Percentiles rank a stretch among this genome's conserved stretches.
Conservation (phyloP, 169 alveolate genomes). For the Plasmodium yoelii region DNA sequence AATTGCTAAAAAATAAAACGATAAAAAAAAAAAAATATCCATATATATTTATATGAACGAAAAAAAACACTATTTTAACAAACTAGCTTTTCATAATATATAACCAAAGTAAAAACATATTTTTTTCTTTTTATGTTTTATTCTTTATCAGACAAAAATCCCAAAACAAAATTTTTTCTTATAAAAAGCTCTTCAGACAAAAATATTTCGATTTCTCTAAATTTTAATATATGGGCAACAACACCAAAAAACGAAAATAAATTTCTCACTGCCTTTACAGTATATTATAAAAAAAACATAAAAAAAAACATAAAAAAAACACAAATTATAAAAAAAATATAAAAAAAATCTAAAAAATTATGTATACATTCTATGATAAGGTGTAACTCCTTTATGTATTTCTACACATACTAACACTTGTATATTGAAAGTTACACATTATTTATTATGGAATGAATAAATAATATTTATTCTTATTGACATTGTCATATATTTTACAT, state of each 20-base stretch:
- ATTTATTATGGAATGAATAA: too few species aligned
- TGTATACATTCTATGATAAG: background rate
- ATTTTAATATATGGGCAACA: constrained; percentile 84
- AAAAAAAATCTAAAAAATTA: too few species aligned
- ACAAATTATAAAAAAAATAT: background rate
- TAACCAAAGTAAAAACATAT: background rate
- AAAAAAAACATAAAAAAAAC: constrained; percentile 14
- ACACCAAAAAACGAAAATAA: constrained; percentile 80
- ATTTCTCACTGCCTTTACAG: constrained; percentile 70
- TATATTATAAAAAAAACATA: constrained; percentile 7
- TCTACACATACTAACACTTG: too few species aligned
- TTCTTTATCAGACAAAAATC: constrained; percentile 15
- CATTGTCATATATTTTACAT: too few species aligned
- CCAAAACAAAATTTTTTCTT: constrained; percentile 77
- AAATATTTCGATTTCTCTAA: constrained; percentile 74
- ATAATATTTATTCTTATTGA: background rate
- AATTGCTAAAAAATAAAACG: constrained; percentile 4
- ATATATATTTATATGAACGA: constrained; percentile 3
- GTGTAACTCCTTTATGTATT: too few species aligned
- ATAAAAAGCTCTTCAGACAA: constrained; percentile 81
- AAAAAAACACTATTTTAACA: background rate
- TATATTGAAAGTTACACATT: too few species aligned
- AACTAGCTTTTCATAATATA: background rate
- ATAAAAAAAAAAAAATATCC: background rate
- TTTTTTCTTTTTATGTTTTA: constrained; percentile 24